Percentiles rank a stretch among this genome's conserved stretches.
phyloP scores from a whole-genome alignment of 140 eudicot species.

The Cichorium intybus region DNA sequence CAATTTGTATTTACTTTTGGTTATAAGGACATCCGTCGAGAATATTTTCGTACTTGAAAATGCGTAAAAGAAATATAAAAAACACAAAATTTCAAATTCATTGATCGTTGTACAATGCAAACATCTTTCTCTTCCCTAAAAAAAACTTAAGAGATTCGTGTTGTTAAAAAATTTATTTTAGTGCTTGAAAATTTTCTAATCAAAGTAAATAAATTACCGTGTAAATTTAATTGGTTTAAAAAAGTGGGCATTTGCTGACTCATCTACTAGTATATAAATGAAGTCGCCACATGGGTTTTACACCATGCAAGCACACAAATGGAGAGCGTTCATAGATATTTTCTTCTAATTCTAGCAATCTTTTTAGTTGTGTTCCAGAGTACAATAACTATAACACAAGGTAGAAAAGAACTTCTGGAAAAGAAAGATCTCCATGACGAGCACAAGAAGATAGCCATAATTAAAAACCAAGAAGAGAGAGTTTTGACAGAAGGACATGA shows the following conservation, averaged over 20 bases:
- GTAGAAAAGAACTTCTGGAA: constrained; percentile 17
- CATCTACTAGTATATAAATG: constrained; percentile 27
- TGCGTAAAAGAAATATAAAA: not conserved
- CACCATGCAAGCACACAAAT: constrained; percentile 25
- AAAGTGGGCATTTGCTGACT: constrained; percentile 1
- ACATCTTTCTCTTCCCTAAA: not conserved
- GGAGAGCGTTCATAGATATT: constrained; percentile 4
- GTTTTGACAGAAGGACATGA: constrained; percentile 2
- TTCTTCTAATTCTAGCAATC: constrained; percentile 19
- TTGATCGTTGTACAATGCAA: not conserved
- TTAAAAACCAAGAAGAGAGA: not conserved
- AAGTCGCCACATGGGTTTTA: constrained; percentile 13
- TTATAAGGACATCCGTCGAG: not conserved
- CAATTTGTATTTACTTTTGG: not conserved
- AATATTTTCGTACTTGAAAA: not conserved
- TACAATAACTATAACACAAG: constrained; percentile 9
- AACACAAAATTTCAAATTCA: not conserved
- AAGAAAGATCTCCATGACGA: constrained; percentile 11
- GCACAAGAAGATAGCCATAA: not conserved
- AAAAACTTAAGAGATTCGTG: not conserved
- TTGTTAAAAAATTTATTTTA: not conserved
- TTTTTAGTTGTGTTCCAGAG: constrained; percentile 23
- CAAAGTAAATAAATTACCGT: constrained; percentile 19
- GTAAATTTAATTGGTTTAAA: not conserved
- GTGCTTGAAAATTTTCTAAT: constrained; percentile 7